These are phyloP conservation scores for Metschnikowia chrysomelidarum DNA, from an alignment of 805 yeast genomes.

Conservation along the genomic window DNA sequence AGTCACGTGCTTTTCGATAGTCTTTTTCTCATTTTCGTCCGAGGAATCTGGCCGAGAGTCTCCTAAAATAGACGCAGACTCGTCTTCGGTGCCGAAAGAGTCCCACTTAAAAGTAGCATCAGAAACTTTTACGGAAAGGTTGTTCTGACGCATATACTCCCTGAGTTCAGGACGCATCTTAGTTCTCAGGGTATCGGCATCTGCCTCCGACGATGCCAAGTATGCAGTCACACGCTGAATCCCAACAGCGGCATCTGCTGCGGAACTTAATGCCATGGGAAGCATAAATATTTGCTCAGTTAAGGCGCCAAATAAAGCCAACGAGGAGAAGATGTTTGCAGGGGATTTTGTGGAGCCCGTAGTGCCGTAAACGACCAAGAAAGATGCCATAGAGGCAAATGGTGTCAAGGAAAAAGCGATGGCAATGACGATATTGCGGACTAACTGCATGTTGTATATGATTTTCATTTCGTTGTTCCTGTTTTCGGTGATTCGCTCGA, in stretches of 20 bases:
- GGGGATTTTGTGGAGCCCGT: conserved; percentile 39
- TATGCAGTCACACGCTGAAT: conserved; percentile 28
- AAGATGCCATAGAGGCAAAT: conserved; percentile 45
- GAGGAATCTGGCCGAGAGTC: background rate
- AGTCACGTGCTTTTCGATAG: background rate
- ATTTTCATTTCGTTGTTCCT: conserved; percentile 40
- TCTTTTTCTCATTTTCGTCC: background rate
- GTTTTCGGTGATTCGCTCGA: conserved; percentile 32
- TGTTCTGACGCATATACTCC: conserved; percentile 1
- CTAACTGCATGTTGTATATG: conserved; percentile 40
- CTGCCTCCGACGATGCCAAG: conserved; percentile 16
- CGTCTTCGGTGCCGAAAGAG: conserved; percentile 5
- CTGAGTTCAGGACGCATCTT: background rate
- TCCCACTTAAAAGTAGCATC: conserved; percentile 19
- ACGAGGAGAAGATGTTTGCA: conserved; percentile 41
- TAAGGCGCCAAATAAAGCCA: conserved; percentile 41
- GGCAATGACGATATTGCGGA: conserved; percentile 43
- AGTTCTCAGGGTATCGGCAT: background rate
- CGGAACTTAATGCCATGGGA: conserved; percentile 44
- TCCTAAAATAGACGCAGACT: no score
- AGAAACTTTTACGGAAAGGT: conserved; percentile 11
- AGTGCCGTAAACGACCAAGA: conserved; percentile 45
- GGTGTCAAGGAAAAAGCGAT: conserved; percentile 44
- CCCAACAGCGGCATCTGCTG: conserved; percentile 45
- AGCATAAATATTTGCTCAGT: conserved; percentile 44